Evolutionary conservation across 2,329 filamentous ascomycete species (phyloP).

Genomic region (Pseudogymnoascus sp.): DNA sequence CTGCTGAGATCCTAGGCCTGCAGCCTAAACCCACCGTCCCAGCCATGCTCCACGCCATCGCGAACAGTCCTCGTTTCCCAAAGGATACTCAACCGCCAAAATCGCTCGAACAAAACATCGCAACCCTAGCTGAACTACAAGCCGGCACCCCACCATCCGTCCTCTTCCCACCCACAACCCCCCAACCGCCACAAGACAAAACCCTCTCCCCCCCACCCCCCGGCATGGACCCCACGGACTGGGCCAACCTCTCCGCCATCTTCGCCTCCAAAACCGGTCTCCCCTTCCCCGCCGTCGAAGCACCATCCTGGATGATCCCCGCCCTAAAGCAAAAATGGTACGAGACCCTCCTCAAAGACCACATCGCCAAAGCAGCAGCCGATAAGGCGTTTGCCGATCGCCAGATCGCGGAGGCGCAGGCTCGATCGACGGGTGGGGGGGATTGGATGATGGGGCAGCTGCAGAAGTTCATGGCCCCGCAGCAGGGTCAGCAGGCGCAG

Average conservation of each 20-base stretch:
- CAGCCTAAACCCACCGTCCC: background rate
- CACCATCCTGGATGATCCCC: constrained; percentile 44
- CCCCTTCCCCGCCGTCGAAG: constrained; percentile 43
- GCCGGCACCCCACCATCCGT: background rate
- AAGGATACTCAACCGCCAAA: background rate
- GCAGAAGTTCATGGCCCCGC: background rate
- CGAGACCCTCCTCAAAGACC: constrained; percentile 16
- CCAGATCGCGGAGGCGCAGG: constrained; percentile 20
- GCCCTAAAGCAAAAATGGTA: background rate
- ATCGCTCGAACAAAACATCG: background rate
- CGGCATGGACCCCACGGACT: constrained; percentile 17
- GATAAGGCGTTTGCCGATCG: constrained; percentile 34
- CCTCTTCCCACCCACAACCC: background rate
- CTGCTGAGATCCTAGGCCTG: background rate
- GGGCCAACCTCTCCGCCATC: constrained; percentile 19
- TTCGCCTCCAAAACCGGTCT: constrained; percentile 36
- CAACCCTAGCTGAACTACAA: background rate
- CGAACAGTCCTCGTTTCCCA: background rate
- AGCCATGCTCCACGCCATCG: background rate
- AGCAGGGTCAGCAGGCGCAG: background rate
- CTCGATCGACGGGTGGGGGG: no score
- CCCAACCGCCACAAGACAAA: background rate
- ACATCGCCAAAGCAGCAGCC: constrained; percentile 31
- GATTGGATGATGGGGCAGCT: background rate
- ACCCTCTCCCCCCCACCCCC: background rate